A percentile compares a stretch with the other conserved stretches of the same genome.
Conservation (phyloP, 2,329 filamentous ascomycete species). For the Pseudohalonectria lignicola region DNA sequence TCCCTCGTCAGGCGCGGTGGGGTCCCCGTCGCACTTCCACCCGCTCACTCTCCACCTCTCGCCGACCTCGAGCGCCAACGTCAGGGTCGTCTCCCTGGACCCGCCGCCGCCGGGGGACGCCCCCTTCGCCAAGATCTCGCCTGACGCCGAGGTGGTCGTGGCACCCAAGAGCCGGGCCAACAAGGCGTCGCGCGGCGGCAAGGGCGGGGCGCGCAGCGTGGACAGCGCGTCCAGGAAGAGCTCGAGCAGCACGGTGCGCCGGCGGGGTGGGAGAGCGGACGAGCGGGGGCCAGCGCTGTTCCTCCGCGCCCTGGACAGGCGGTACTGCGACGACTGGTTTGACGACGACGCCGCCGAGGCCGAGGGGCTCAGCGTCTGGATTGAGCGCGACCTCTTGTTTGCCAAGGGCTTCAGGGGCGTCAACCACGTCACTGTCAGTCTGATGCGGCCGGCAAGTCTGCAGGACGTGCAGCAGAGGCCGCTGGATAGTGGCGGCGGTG, state of each 20-base stretch:
- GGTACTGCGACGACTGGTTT: conserved; percentile 64
- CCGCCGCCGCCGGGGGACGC: conserved; percentile 57
- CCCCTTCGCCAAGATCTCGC: conserved; percentile 83
- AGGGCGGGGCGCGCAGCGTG: conserved; percentile 73
- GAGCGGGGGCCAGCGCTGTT: conserved; percentile 61
- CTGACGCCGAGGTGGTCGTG: conserved; percentile 93
- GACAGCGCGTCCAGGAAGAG: conserved; percentile 71
- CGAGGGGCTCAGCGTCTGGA: conserved; percentile 63
- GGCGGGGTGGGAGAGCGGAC: conserved; percentile 39
- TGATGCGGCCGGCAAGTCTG: conserved; percentile 22
- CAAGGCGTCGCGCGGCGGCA: conserved; percentile 52
- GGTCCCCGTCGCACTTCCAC: conserved; percentile 52
- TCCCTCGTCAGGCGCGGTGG: conserved; percentile 24
- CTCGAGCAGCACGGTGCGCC: conserved; percentile 59
- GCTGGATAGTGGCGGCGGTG: conserved; percentile 53
- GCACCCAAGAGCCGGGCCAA: conserved; percentile 80
- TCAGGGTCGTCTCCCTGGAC: conserved; percentile 73
- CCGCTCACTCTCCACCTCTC: conserved; percentile 87
- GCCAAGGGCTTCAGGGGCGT: conserved; percentile 64
- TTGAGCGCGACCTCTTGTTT: conserved; percentile 67
- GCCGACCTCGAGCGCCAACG: conserved; percentile 89
- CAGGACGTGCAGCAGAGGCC: conserved; percentile 36
- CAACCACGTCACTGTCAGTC: conserved; percentile 69
- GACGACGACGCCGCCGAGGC: conserved; percentile 29
- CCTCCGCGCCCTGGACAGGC: conserved; percentile 66